phyloP scores from a whole-genome alignment of 768 basidiomycete genomes.

The Lanmaoa pseudosensibilis region DNA sequence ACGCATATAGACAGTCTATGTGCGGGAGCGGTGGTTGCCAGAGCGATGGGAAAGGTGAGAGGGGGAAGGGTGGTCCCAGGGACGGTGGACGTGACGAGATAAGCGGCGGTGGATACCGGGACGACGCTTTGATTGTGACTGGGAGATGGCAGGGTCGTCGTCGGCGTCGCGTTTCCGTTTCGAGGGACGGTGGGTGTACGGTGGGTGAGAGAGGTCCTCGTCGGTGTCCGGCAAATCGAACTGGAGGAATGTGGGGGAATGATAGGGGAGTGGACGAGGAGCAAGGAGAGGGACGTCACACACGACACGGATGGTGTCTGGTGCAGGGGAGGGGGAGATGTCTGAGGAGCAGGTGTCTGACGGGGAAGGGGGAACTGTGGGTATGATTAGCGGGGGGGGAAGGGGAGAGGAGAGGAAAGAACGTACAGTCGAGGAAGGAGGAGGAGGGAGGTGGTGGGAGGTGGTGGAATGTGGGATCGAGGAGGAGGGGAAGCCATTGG shows the following conservation, averaged over 20 bases:
- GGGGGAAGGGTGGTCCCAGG: slow-evolving; percentile 6
- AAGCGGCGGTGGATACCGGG: slow-evolving; percentile 15
- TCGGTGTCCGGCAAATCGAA: slow-evolving; percentile 67
- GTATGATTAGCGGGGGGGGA: background rate
- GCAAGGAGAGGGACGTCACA: slow-evolving; percentile 70
- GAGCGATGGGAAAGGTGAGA: slow-evolving; percentile 11
- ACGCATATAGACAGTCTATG: slow-evolving; percentile 12
- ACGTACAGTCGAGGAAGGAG: background rate
- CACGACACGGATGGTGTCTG: slow-evolving; percentile 46
- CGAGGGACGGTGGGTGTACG: slow-evolving; percentile 53
- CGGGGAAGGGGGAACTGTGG: slow-evolving; percentile 45
- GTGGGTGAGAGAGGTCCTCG: slow-evolving; percentile 69
- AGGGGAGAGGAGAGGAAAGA: background rate
- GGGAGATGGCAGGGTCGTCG: slow-evolving; percentile 17
- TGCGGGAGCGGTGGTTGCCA: slow-evolving; percentile 20
- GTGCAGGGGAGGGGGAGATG: slow-evolving; percentile 27
- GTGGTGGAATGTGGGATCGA: background rate
- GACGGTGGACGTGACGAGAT: slow-evolving; percentile 17
- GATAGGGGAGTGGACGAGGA: slow-evolving; percentile 67
- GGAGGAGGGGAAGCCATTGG: background rate
- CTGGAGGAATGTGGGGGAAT: slow-evolving; percentile 67
- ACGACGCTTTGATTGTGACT: slow-evolving; percentile 28
- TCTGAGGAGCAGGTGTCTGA: slow-evolving; percentile 38
- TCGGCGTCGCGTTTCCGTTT: slow-evolving; percentile 52
- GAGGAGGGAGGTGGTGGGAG: background rate